These are phyloP conservation scores for Rhazya stricta DNA, from an alignment of 257 asterid genomes.

Conservation along the genomic window DNA sequence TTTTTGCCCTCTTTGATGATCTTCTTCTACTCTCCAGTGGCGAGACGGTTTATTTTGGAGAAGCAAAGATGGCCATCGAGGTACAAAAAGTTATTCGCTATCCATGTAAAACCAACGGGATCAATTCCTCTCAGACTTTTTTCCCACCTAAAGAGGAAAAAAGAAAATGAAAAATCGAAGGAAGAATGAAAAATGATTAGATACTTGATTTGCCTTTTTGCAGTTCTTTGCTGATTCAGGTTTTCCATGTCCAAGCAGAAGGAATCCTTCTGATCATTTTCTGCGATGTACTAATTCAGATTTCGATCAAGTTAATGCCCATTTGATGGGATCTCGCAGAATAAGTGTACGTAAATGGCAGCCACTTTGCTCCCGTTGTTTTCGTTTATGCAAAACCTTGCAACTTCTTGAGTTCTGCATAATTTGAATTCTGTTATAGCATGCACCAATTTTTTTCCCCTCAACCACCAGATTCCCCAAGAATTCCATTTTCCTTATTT, in stretches of 20 bases:
- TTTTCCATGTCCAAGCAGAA: slow-evolving; percentile 69
- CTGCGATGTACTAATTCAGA: slow-evolving; percentile 81
- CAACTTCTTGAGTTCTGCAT: too few relatives aligned
- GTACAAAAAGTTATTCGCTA: slow-evolving; percentile 23
- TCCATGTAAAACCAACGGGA: too few relatives aligned
- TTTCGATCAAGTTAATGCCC: slow-evolving; percentile 57
- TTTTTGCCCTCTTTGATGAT: slow-evolving; percentile 77
- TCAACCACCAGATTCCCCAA: too few relatives aligned
- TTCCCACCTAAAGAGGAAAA: too few relatives aligned
- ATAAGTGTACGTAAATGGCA: slow-evolving; percentile 31
- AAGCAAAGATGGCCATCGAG: slow-evolving; percentile 56
- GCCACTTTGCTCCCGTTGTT: not conserved
- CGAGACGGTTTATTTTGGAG: slow-evolving; percentile 67
- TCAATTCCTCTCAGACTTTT: too few relatives aligned
- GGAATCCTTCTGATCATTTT: slow-evolving; percentile 91
- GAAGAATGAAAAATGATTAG: too few relatives aligned
- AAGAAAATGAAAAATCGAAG: too few relatives aligned
- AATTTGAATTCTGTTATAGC: too few relatives aligned
- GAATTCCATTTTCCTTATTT: too few relatives aligned
- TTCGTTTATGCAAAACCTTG: slow-evolving; percentile 8
- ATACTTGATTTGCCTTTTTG: not conserved
- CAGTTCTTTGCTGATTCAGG: slow-evolving; percentile 95
- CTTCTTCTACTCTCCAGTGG: slow-evolving; percentile 70
- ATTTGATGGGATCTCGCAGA: slow-evolving; percentile 45
- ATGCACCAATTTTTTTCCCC: too few relatives aligned